Evolutionary conservation across 192 early-diverging fungal genomes (phyloP).

Genomic region (Podila epicladia): DNA sequence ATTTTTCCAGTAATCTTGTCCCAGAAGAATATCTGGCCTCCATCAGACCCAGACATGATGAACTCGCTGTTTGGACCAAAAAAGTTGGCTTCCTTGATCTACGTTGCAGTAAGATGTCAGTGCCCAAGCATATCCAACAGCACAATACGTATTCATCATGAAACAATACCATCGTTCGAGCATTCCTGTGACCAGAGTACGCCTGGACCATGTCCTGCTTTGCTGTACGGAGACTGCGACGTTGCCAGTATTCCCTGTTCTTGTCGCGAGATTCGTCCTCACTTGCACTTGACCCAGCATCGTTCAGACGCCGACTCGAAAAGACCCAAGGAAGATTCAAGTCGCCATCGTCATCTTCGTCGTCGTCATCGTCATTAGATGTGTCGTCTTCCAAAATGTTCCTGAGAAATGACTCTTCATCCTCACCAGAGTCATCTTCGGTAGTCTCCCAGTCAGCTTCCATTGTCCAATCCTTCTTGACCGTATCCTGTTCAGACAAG

Average conservation of each 20-base stretch:
- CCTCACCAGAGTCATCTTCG: constrained; percentile 6
- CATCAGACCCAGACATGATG: constrained; percentile 82
- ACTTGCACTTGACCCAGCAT: constrained; percentile 4
- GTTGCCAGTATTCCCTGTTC: constrained; percentile 23
- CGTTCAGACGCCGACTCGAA: not conserved
- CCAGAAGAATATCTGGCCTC: constrained; percentile 77
- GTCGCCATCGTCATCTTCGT: constrained; percentile 16
- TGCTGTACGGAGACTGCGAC: constrained; percentile 11
- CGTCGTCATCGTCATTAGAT: constrained; percentile 12
- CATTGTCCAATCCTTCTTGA: too few relatives aligned
- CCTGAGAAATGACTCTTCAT: not conserved
- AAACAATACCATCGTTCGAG: constrained; percentile 39
- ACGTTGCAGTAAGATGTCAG: not conserved
- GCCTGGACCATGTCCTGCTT: constrained; percentile 40
- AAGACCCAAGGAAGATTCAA: constrained; percentile 12
- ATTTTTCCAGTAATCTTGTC: constrained; percentile 66
- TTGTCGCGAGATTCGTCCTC: not conserved
- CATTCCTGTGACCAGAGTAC: constrained; percentile 54
- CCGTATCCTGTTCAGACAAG: too few relatives aligned
- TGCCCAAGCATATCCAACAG: not conserved
- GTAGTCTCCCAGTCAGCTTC: too few relatives aligned
- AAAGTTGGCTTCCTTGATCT: constrained; percentile 82
- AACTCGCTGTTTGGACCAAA: constrained; percentile 71
- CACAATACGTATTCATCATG: not conserved
- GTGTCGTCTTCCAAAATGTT: constrained; percentile 2